Conservation (phyloP, 768 basidiomycete species). For the Leccinum pellstonianum region DNA sequence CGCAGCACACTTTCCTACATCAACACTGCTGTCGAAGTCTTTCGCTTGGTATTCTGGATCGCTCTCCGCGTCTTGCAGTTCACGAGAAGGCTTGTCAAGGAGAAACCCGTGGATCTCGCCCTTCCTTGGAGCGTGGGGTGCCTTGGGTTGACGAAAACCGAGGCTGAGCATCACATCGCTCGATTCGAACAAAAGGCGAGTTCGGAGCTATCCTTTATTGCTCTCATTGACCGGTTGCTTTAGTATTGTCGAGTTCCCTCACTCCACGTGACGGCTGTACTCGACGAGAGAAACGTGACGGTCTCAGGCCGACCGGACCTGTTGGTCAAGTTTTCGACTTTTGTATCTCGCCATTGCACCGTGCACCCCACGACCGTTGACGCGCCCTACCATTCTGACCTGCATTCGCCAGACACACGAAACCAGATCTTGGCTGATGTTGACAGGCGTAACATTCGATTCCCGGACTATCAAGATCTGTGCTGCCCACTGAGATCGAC, state of each 20-base stretch:
- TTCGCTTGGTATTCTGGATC: slow-evolving; percentile 53
- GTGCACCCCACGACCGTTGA: slow-evolving; percentile 47
- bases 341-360: slow-evolving; percentile 34
- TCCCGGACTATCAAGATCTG: slow-evolving; percentile 50
- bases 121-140: slow-evolving; percentile 50
- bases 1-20: slow-evolving; percentile 41
- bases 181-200: slow-evolving; percentile 26
- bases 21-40: slow-evolving; percentile 44
- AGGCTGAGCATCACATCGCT: slow-evolving; percentile 26
- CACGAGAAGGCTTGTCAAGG: slow-evolving; percentile 25
- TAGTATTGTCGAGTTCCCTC: slow-evolving; percentile 18
- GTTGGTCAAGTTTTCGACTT: slow-evolving; percentile 42
- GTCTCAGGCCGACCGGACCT: slow-evolving; percentile 58
- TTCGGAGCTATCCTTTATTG: background rate
- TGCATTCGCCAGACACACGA: slow-evolving; percentile 31
- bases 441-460: slow-evolving; percentile 42
- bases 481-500: slow-evolving; percentile 48
- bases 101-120: slow-evolving; percentile 20
- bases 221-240: background rate
- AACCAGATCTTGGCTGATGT: slow-evolving; percentile 46
- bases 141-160: slow-evolving; percentile 30
- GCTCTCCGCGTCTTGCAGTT: slow-evolving; percentile 41
- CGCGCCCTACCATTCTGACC: slow-evolving; percentile 51
- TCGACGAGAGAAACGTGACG: slow-evolving; percentile 48
- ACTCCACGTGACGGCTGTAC: slow-evolving; percentile 51